Evolutionary conservation across 768 basidiomycete species (phyloP).

Genomic region (Suillus luteus): DNA sequence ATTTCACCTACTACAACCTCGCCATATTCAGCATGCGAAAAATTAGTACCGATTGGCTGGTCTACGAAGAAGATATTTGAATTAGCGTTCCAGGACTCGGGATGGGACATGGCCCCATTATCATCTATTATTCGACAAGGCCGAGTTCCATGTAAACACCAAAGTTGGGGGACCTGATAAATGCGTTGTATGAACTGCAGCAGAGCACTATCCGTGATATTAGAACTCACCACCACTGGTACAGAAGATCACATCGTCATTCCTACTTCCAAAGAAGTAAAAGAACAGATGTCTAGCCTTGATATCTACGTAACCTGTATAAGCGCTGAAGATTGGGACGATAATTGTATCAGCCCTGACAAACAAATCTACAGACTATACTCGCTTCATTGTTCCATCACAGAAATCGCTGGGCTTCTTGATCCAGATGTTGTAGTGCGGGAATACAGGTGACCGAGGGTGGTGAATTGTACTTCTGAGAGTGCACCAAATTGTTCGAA

Average conservation of each 20-base stretch:
- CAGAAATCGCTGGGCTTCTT: constrained; percentile 41
- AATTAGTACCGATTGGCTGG: constrained; percentile 47
- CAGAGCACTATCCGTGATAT: constrained; percentile 18
- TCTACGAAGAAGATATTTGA: constrained; percentile 52
- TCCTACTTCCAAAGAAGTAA: constrained; percentile 75
- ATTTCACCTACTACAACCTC: constrained; percentile 38
- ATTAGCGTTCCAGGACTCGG: constrained; percentile 67
- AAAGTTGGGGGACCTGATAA: constrained; percentile 47
- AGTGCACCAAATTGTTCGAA: constrained; percentile 31
- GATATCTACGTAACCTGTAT: constrained; percentile 70
- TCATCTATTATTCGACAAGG: constrained; percentile 59
- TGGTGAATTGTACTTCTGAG: constrained; percentile 37
- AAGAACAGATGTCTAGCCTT: constrained; percentile 67
- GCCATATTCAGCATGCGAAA: constrained; percentile 45
- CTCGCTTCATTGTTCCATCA: constrained; percentile 40
- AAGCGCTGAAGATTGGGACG: constrained; percentile 39
- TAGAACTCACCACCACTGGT: constrained; percentile 50
- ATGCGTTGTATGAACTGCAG: not conserved
- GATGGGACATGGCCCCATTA: constrained; percentile 53
- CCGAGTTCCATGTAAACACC: constrained; percentile 77
- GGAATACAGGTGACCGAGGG: constrained; percentile 45
- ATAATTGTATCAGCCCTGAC: constrained; percentile 7
- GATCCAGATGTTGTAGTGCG: constrained; percentile 42
- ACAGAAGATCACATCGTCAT: constrained; percentile 61
- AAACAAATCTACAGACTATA: constrained; percentile 30